Conservation (phyloP, 2,329 filamentous ascomycete species). For the Beauveria varroae region DNA sequence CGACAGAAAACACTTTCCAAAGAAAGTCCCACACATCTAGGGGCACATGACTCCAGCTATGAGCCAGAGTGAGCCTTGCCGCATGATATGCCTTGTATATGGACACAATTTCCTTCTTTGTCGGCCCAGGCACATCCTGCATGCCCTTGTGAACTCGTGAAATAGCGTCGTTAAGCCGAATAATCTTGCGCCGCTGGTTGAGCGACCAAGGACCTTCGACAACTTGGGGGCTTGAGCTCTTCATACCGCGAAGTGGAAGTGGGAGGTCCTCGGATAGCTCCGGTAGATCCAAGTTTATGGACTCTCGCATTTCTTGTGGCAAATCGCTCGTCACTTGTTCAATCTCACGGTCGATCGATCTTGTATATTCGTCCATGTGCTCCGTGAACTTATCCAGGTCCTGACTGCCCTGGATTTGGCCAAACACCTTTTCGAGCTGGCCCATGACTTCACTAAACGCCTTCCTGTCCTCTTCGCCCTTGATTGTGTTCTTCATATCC, state of each 20-base stretch:
- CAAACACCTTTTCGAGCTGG: constrained; percentile 24
- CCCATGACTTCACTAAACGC: constrained; percentile 29
- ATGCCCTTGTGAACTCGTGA: constrained; percentile 22
- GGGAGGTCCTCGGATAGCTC: constrained; percentile 19
- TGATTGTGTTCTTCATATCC: constrained; percentile 31
- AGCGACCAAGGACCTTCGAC: constrained; percentile 28
- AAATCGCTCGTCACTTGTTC: constrained; percentile 24
- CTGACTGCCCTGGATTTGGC: constrained; percentile 23
- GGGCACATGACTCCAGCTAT: constrained; percentile 48
- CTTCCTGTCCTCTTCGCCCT: constrained; percentile 24
- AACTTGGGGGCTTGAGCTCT: constrained; percentile 25
- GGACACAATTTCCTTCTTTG: constrained; percentile 28
- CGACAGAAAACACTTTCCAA: constrained; percentile 54
- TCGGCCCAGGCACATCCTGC: constrained; percentile 20
- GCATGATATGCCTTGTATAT: constrained; percentile 45
- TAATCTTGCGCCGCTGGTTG: constrained; percentile 31
- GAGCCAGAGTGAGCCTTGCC: constrained; percentile 35
- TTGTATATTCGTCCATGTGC: constrained; percentile 27
- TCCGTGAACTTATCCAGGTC: constrained; percentile 29
- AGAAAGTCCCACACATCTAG: constrained; percentile 54
- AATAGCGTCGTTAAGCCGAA: constrained; percentile 28
- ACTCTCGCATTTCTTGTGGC: constrained; percentile 23
- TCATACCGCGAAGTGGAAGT: constrained; percentile 12
- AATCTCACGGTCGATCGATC: constrained; percentile 28
- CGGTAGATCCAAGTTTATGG: constrained; percentile 17